These are phyloP conservation scores for Biscogniauxia marginata DNA, from an alignment of 2,329 filamentous ascomycete genomes.

Conservation along the genomic window DNA sequence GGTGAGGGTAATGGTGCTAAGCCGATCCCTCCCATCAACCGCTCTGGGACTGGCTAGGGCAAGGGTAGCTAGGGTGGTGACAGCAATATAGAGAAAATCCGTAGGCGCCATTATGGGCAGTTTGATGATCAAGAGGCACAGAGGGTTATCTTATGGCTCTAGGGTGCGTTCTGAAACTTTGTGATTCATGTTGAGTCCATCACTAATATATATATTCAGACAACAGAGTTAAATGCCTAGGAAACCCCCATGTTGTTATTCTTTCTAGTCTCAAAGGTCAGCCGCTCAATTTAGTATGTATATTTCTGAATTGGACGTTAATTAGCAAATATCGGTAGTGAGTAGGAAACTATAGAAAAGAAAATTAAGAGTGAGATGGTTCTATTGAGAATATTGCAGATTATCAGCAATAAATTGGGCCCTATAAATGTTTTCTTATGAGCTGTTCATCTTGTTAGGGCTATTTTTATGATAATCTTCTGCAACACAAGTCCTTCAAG, in stretches of 20 bases:
- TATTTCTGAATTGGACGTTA: not conserved
- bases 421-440: not conserved
- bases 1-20: not conserved
- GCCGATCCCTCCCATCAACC: not conserved
- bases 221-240: no score
- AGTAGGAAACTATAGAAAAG: not conserved
- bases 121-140: not conserved
- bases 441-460: not conserved
- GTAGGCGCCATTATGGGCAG: not conserved
- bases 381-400: not conserved
- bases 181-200: not conserved
- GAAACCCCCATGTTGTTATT: no score
- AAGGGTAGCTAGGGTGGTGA: not conserved
- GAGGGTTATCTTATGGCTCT: no score
- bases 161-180: not conserved
- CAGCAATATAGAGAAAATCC: not conserved
- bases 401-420: not conserved
- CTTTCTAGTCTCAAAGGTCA: no score
- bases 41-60: not conserved
- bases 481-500: no score
- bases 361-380: not conserved
- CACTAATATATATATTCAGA: not conserved
- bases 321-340: not conserved
- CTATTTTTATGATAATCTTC: no score
- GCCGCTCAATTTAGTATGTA: not conserved